phyloP scores from a whole-genome alignment of 169 alveolate species.

The Cryptosporidium felis region DNA sequence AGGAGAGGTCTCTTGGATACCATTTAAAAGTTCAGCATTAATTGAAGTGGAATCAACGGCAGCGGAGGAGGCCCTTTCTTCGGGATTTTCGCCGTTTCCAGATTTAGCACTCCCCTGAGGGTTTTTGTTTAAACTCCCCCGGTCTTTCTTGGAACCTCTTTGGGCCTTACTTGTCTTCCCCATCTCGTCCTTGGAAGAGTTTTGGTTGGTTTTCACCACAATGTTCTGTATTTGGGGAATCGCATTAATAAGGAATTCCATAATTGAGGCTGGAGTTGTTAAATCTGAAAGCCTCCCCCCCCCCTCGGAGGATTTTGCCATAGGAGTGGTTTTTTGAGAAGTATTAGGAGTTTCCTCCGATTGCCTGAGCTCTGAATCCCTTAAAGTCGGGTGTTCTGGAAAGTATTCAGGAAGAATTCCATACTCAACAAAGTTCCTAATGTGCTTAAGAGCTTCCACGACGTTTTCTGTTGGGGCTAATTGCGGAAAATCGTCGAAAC shows the following conservation, averaged over 20 bases:
- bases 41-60: neutral
- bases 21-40: constrained; percentile 17
- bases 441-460: neutral
- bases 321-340: constrained; percentile 39
- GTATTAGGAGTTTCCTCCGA: neutral
- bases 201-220: constrained; percentile 10
- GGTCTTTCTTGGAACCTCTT: constrained; percentile 16
- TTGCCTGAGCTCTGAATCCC: neutral
- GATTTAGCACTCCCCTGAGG: too few relatives aligned
- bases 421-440: constrained; percentile 22
- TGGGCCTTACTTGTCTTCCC: constrained; percentile 12
- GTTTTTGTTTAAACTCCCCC: too few relatives aligned
- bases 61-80: neutral
- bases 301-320: too few relatives aligned
- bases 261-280: constrained; percentile 30
- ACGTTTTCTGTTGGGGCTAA: constrained; percentile 2
- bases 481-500: constrained; percentile 56
- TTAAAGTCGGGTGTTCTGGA: neutral
- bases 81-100: too few relatives aligned
- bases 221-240: constrained; percentile 46
- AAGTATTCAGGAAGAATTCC: constrained; percentile 47
- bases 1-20: neutral
- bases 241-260: constrained; percentile 28
- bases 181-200: constrained; percentile 22
- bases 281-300: too few relatives aligned